Evolutionary conservation across 2,329 filamentous ascomycete genomes (phyloP).

Genomic region (Amylocarpus encephaloides): DNA sequence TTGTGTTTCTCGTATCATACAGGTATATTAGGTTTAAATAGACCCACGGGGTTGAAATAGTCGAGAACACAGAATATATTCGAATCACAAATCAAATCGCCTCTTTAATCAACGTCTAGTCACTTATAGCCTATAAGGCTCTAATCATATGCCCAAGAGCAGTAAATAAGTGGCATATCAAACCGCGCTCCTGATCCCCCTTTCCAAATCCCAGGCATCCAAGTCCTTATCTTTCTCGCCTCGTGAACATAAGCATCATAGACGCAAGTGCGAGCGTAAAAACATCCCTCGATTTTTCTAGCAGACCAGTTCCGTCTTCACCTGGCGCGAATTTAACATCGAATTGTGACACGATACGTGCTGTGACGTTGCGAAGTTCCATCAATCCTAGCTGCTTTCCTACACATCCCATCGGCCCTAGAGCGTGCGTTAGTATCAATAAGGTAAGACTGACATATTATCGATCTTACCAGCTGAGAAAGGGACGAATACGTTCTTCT

Average conservation of each 20-base stretch:
- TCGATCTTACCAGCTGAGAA: slow-evolving; percentile 28
- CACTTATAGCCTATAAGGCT: too few relatives aligned
- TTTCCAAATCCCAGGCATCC: background rate
- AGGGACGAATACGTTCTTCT: slow-evolving; percentile 25
- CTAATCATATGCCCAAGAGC: too few relatives aligned
- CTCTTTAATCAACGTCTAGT: too few relatives aligned
- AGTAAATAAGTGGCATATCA: too few relatives aligned
- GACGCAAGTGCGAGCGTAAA: slow-evolving; percentile 16
- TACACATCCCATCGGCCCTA: slow-evolving; percentile 17
- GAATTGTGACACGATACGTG: slow-evolving; percentile 15
- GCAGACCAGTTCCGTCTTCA: slow-evolving; percentile 12
- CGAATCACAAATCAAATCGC: too few relatives aligned
- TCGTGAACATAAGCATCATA: slow-evolving; percentile 17
- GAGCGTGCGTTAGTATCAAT: too few relatives aligned
- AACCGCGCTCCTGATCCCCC: background rate
- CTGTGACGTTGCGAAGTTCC: slow-evolving; percentile 16
- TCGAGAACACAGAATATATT: too few relatives aligned
- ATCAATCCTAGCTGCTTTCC: slow-evolving; percentile 20
- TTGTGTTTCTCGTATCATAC: too few relatives aligned
- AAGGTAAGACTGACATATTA: too few relatives aligned
- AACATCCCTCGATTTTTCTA: slow-evolving; percentile 13
- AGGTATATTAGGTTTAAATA: too few relatives aligned
- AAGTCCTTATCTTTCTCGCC: background rate
- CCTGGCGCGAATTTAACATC: slow-evolving; percentile 17
- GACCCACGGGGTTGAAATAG: too few relatives aligned